Evolutionary conservation across 495 filamentous ascomycete genomes (phyloP).

Genomic region (Pseudoneurospora amorphoporcata): DNA sequence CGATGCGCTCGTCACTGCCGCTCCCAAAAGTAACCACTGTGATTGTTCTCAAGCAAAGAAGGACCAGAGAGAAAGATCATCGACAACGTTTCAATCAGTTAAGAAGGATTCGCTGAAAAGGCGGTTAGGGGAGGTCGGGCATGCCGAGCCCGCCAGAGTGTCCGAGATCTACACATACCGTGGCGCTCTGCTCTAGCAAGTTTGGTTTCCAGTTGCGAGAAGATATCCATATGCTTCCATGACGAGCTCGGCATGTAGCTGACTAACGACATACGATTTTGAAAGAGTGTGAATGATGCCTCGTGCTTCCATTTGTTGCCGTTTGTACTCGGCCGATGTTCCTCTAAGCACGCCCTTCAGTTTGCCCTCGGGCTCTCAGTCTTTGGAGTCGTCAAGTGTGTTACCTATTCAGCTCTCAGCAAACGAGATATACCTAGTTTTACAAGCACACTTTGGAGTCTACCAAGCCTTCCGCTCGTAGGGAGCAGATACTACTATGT

Average conservation of each 20-base stretch:
- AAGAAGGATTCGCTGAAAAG: not conserved
- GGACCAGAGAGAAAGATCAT: not conserved
- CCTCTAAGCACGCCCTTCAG: not conserved
- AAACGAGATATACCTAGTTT: not conserved
- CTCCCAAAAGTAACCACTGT: not conserved
- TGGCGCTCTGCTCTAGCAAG: not conserved
- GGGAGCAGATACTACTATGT: not conserved
- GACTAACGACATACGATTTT: not conserved
- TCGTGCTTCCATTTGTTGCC: not conserved
- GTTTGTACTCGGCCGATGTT: not conserved
- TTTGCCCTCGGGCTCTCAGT: not conserved
- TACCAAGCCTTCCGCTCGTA: not conserved
- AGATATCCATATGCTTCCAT: not conserved
- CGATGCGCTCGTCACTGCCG: not conserved
- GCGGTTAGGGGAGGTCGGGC: not conserved
- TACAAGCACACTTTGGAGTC: not conserved
- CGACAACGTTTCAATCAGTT: not conserved
- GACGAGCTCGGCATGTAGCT: not conserved
- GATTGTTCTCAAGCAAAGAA: not conserved
- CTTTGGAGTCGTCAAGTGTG: not conserved
- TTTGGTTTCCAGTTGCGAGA: not conserved
- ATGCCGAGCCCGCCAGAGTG: not conserved
- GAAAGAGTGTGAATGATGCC: not conserved
- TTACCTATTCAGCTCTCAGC: not conserved
- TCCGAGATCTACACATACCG: not conserved